These are phyloP conservation scores for Magnolia kwangsiensis DNA, from an alignment of 164 flowering plant genomes.

Conservation along the genomic window DNA sequence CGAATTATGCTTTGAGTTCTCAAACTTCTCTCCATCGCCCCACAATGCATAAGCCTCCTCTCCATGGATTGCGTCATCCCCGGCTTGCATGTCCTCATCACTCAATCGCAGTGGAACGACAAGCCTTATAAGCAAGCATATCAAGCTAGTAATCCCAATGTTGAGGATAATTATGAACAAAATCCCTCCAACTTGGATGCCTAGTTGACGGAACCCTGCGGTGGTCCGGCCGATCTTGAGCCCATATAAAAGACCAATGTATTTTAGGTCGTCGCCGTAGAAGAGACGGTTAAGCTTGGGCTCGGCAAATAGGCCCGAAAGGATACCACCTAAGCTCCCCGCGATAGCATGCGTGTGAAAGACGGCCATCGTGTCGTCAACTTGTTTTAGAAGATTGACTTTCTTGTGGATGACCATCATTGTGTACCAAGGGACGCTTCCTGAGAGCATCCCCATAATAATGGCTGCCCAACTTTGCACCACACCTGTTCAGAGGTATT, in stretches of 20 bases:
- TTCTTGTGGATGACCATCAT: conserved; percentile 50
- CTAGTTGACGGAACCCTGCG: conserved; percentile 33
- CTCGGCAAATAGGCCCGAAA: conserved; percentile 40
- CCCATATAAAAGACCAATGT: conserved; percentile 16
- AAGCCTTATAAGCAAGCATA: conserved; percentile 27
- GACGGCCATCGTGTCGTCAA: conserved; percentile 45
- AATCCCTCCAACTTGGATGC: conserved; percentile 30
- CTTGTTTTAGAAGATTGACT: conserved; percentile 15
- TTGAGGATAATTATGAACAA: conserved; percentile 24
- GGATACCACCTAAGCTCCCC: conserved; percentile 40
- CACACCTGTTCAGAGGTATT: conserved; percentile 10
- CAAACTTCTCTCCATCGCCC: conserved; percentile 58
- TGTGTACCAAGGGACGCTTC: conserved; percentile 55
- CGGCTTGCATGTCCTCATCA: conserved; percentile 27
- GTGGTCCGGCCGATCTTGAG: conserved; percentile 16
- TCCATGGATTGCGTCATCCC: conserved; percentile 38
- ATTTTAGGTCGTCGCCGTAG: conserved; percentile 15
- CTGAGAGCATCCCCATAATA: conserved; percentile 42
- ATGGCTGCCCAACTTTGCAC: conserved; percentile 56
- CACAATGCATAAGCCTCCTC: conserved; percentile 52
- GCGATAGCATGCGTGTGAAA: conserved; percentile 50
- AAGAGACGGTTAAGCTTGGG: conserved; percentile 37
- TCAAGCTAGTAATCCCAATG: conserved; percentile 28
- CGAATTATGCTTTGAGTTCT: conserved; percentile 29
- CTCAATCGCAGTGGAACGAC: conserved; percentile 33